These are phyloP conservation scores for Rhynchospora breviuscula DNA, from an alignment of 176 grass and related monocot genomes.

Conservation along the genomic window DNA sequence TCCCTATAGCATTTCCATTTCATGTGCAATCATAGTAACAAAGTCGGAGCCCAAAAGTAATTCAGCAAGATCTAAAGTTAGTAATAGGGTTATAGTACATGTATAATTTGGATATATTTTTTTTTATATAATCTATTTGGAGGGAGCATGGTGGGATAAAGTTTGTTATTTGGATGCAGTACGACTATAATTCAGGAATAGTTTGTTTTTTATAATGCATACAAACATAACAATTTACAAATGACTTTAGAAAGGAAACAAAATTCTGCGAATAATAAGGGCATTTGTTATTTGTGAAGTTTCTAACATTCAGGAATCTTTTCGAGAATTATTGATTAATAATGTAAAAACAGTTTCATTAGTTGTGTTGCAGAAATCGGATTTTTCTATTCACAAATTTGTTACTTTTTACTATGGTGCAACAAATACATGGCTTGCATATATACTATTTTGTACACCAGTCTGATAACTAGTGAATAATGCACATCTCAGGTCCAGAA, in stretches of 20 bases:
- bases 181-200: neutral
- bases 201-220: neutral
- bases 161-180: neutral
- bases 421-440: neutral
- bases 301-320: neutral
- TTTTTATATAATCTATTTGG: neutral
- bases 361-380: neutral
- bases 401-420: neutral
- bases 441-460: neutral
- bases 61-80: neutral
- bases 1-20: too few species aligned
- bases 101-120: neutral
- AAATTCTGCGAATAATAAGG: neutral
- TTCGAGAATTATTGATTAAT: neutral
- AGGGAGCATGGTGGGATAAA: too few species aligned
- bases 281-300: neutral
- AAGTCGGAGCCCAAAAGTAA: neutral
- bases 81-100: neutral
- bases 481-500: constrained; percentile 65
- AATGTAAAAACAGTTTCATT: neutral
- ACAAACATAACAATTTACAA: neutral
- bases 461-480: constrained; percentile 13
- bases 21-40: too few species aligned
- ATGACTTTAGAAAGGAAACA: neutral
- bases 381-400: neutral